A percentile compares a stretch with the other conserved stretches of the same genome.
These are phyloP conservation scores for Termitomyces sp. DNA, from an alignment of 768 basidiomycete genomes.

Conservation along the genomic window DNA sequence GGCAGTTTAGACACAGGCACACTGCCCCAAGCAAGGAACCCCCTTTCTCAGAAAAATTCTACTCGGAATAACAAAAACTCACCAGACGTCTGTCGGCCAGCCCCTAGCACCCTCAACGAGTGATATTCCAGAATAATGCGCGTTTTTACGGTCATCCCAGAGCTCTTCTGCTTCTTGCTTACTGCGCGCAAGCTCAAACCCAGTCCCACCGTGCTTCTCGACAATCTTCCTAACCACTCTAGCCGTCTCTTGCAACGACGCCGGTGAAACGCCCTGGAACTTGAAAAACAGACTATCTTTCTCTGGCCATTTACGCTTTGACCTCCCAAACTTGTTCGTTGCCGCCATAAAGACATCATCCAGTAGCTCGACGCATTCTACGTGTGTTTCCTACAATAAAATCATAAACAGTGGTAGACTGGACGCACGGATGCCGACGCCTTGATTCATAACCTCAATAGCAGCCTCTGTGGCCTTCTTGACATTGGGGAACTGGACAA, in stretches of 20 bases:
- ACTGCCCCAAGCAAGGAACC: conserved; percentile 20
- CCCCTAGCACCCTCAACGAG: conserved; percentile 49
- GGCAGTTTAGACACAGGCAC: conserved; percentile 65
- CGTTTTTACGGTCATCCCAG: conserved; percentile 75
- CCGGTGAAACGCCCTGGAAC: conserved; percentile 65
- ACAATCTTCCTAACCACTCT: conserved; percentile 51
- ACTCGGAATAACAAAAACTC: conserved; percentile 5
- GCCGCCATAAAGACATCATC: conserved; percentile 68
- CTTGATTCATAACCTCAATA: conserved; percentile 62
- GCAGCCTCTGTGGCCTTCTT: conserved; percentile 71
- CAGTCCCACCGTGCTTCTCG: conserved; percentile 59
- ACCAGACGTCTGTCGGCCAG: conserved; percentile 80
- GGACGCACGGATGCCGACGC: conserved; percentile 69
- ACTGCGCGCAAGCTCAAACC: conserved; percentile 58
- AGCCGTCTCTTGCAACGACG: conserved; percentile 57
- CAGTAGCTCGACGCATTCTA: conserved; percentile 82
- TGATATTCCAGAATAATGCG: conserved; percentile 49
- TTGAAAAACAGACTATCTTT: conserved; percentile 82
- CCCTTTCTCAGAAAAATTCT: no score
- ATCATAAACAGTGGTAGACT: conserved; percentile 19
- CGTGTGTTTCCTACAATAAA: no score
- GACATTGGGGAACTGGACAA: conserved; percentile 77
- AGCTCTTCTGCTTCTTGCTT: conserved; percentile 63
- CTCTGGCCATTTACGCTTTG: conserved; percentile 50
- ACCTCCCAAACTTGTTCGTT: conserved; percentile 50